These are phyloP conservation scores for Ambrosia hybrid DNA, from an alignment of 140 eudicot species.

Conservation along the genomic window DNA sequence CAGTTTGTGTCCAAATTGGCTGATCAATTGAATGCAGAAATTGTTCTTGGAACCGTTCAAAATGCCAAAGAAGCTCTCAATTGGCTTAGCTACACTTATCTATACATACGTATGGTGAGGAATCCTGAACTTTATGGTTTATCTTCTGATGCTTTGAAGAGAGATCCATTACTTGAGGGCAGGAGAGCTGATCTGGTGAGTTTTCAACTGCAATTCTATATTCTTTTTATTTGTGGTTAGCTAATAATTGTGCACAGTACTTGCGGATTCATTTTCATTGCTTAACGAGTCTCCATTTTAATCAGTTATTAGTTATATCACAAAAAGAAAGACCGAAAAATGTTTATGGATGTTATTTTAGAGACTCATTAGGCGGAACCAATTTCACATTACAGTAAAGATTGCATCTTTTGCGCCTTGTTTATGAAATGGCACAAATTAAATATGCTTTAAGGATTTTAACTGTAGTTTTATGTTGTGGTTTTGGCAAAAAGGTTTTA, in stretches of 20 bases:
- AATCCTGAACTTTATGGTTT: slow-evolving; percentile 82
- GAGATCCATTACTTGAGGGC: slow-evolving; percentile 52
- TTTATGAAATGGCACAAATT: not conserved
- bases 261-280: not conserved
- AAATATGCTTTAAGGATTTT: not conserved
- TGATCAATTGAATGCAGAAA: slow-evolving; percentile 92
- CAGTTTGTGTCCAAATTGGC: slow-evolving; percentile 89
- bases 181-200: slow-evolving; percentile 91
- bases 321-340: not conserved
- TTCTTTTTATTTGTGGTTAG: not conserved
- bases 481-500: not conserved
- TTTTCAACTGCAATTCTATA: not conserved
- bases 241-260: not conserved
- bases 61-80: slow-evolving; percentile 89
- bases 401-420: not conserved
- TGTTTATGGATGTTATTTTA: not conserved
- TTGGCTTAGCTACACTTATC: slow-evolving; percentile 80
- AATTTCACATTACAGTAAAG: not conserved
- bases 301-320: not conserved
- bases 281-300: not conserved
- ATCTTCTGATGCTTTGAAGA: slow-evolving; percentile 56
- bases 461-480: not conserved
- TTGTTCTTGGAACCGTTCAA: slow-evolving; percentile 90
- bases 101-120: slow-evolving; percentile 82
- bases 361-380: not conserved